Evolutionary conservation across 805 yeast species (phyloP), one percentile per base, ranked within the genome.

Genomic region (Wickerhamiella lipophila): DNA sequence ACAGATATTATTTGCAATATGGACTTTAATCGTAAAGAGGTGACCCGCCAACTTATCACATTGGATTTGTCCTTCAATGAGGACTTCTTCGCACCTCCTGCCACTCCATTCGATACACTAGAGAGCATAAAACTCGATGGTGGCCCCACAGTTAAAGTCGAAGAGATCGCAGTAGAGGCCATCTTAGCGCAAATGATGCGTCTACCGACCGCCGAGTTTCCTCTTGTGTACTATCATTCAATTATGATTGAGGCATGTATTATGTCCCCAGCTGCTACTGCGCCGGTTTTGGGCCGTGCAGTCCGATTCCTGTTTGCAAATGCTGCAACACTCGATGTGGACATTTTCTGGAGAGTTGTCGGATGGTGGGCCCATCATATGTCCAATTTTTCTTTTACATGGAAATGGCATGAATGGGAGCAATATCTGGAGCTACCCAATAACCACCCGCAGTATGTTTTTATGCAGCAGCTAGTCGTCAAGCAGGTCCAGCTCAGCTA

Each of bases 391-490:
- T 87, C 83, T 50, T 92, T 85, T 66, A 84, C 88, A 32, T 92
- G 99, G 99, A 86, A 87, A 61, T 92, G 98, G 98, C 78, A 76
- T 54, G 97, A 88, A 64, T 92, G 98, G 98, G 76, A 73, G 23
- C 63, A 57, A 9, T 64, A 68, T 6, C 63, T 69, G 9, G 67
- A 73, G 30, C 62, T 68, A 29, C 67, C 71, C 25, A 58, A 60
- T 13, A 78, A 75, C 58, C 88, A 84, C 60, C 95, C 96, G 11
- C 78, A 77, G 55, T 72, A 76, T 53, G 75, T 74, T 42, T 81
- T 89, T 55, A 77, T 89, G 52, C 77, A 73, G 56, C 87, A 87
- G 64, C 70, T 88, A 53, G 79, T 92, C 52, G 75, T 79, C 36
- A 88, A 87, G 59, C 96, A 89, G 63, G 68, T 88, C 30, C 73